Conservation (phyloP, 495 filamentous ascomycete genomes). For the Penicillium chermesinum region DNA sequence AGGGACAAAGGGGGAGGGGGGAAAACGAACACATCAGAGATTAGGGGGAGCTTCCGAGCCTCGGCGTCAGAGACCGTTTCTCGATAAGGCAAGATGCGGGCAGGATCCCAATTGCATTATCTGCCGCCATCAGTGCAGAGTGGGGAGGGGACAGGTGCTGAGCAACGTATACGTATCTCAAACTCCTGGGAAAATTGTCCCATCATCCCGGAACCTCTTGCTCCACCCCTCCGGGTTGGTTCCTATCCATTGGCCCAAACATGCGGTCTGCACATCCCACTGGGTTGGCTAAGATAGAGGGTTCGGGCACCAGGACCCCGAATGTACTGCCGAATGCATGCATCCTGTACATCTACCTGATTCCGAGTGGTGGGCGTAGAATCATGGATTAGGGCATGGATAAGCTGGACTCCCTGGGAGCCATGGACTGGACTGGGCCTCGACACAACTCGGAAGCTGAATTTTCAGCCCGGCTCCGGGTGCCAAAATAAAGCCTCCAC, state of each 20-base stretch:
- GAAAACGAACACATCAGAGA: too few relatives aligned
- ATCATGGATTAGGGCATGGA: too few relatives aligned
- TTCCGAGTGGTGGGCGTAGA: neutral
- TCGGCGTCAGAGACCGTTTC: too few relatives aligned
- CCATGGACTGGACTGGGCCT: too few relatives aligned
- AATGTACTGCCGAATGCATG: too few relatives aligned
- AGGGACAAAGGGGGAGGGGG: neutral
- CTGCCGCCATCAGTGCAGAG: constrained; percentile 19
- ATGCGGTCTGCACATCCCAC: constrained; percentile 20
- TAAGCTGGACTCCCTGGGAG: too few relatives aligned
- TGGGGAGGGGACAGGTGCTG: constrained; percentile 1
- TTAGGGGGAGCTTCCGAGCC: neutral
- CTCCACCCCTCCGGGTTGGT: neutral
- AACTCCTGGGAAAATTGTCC: too few relatives aligned
- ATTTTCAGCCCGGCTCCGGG: too few relatives aligned
- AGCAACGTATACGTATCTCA: too few relatives aligned
- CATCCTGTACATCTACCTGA: neutral
- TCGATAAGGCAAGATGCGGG: constrained; percentile 20
- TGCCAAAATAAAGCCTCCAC: too few relatives aligned
- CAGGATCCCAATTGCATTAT: constrained; percentile 25
- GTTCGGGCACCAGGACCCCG: neutral
- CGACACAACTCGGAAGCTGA: too few relatives aligned
- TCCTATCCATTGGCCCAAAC: constrained; percentile 13
- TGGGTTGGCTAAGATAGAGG: neutral
- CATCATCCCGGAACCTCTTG: too few relatives aligned